Evolutionary conservation across 192 early-diverging fungal species (phyloP), one percentile per base, ranked within the genome.

Genomic region (Coemansia sp.): DNA sequence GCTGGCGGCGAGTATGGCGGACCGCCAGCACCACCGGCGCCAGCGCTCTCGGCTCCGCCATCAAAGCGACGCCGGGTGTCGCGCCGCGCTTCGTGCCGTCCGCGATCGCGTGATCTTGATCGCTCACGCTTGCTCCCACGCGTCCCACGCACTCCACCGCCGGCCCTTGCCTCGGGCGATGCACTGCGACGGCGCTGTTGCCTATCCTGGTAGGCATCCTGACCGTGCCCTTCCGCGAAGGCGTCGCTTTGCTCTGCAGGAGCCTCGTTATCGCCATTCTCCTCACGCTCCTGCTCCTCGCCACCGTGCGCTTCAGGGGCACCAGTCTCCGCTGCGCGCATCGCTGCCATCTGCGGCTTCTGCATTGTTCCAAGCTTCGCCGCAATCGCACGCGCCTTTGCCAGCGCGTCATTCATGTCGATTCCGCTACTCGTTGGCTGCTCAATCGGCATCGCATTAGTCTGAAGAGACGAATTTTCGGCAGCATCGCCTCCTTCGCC

Each of bases 381-480:
- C 39, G 93, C 93, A 58, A 92, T 91, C 3, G 90, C 90, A 56
- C 90, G 90, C 11, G 90, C 93, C 68, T 89, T 90, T 56, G 89
- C 86, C 56, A 94, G 60, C 2, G 88, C 93, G 58, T 83, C 81
- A 22, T 78, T 86, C 70, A 89, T 91, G 55, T 88, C 85, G 41
- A 59, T 22, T 52, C 74, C 65, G 41, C 58, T 39, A 41, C 32
- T 42, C 1, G 37, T 22, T 13, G 56, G 11, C 16, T 11, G 39
- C 13, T 62, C 45, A 16, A 13, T 49, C 22, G 8, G 10, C 6
- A 47, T 65, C 19, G 9, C 55, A 26, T 3, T 26, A 26, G 26
- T 26, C 26, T 26, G 26, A 26, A 3, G 26, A 26, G 57, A 2
- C 42, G 49, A 32, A 47, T 13, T 8, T 8, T 37, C 48, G 13